These are phyloP conservation scores for Polytrichum formosum DNA, from an alignment of 225 moss, liverwort and hornwort genomes.

Conservation along the genomic window DNA sequence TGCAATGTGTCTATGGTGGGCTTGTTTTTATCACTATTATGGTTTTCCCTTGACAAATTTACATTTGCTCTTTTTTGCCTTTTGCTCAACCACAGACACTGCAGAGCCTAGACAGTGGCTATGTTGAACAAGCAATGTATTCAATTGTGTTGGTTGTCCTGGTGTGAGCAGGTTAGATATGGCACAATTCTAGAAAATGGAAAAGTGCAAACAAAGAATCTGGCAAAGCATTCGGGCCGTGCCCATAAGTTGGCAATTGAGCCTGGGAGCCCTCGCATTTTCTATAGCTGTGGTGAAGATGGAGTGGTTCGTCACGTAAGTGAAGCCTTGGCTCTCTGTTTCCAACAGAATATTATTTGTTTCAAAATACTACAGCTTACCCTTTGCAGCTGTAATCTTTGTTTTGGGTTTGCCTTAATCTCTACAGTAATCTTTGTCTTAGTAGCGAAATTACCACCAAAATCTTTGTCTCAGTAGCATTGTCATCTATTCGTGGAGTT, in stretches of 20 bases:
- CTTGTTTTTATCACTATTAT: no score
- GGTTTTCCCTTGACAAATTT: no score
- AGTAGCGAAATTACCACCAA: no score
- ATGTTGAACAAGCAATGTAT: no score
- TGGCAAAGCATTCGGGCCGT: conserved; percentile 68
- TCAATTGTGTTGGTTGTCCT: background rate
- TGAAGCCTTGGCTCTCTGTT: background rate
- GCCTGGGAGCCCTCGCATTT: conserved; percentile 77
- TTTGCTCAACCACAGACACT: background rate
- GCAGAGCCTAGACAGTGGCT: background rate
- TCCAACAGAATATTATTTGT: no score
- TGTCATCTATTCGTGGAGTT: no score
- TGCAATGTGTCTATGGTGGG: no score
- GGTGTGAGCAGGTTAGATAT: conserved; percentile 62
- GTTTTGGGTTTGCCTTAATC: no score
- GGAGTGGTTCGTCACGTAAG: conserved; percentile 55
- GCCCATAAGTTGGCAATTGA: conserved; percentile 85
- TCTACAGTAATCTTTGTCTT: no score
- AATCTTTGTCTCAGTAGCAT: no score
- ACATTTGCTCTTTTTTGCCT: background rate
- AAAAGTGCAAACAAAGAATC: conserved; percentile 56
- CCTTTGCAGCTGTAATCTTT: no score
- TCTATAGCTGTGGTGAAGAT: conserved; percentile 72
- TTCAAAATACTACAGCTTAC: no score
- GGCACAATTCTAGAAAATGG: conserved; percentile 71